Conservation (phyloP, 768 basidiomycete genomes). For the Kwoniella botswanensis region DNA sequence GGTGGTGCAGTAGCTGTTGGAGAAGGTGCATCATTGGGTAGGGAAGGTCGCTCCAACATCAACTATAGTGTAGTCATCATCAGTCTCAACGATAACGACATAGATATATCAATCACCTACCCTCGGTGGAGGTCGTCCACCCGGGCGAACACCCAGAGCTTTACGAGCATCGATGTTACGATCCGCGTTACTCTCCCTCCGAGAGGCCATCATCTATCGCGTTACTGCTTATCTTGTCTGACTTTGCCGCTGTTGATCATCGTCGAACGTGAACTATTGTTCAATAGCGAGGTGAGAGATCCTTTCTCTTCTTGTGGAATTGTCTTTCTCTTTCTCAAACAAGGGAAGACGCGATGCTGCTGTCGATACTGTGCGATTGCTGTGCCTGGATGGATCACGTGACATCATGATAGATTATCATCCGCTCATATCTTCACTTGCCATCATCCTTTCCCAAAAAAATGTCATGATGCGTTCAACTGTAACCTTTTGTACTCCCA, state of each 20-base stretch:
- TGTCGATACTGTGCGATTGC: neutral
- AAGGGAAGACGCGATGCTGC: no score
- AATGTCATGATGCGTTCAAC: no score
- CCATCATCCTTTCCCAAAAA: no score
- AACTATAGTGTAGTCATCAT: slow-evolving; percentile 5
- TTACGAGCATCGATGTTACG: slow-evolving; percentile 24
- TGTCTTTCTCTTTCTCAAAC: no score
- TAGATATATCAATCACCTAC: slow-evolving; percentile 9
- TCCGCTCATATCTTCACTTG: neutral
- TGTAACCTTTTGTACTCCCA: no score
- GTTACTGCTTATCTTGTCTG: neutral
- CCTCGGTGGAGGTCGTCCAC: slow-evolving; percentile 29
- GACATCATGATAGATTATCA: neutral
- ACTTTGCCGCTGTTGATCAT: neutral
- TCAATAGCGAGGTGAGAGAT: neutral
- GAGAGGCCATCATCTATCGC: neutral
- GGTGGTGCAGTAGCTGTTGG: slow-evolving; percentile 11
- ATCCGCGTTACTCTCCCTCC: slow-evolving; percentile 6
- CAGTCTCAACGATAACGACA: neutral
- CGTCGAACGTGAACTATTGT: neutral
- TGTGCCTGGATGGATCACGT: neutral
- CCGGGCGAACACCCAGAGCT: slow-evolving; percentile 28
- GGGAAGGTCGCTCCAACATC: neutral
- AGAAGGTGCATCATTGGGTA: neutral
- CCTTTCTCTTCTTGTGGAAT: neutral